A percentile compares a stretch with the other conserved stretches of the same genome.
Evolutionary conservation across 345 rosid genomes (phyloP).

Genomic region (Schrenkiella parvula): DNA sequence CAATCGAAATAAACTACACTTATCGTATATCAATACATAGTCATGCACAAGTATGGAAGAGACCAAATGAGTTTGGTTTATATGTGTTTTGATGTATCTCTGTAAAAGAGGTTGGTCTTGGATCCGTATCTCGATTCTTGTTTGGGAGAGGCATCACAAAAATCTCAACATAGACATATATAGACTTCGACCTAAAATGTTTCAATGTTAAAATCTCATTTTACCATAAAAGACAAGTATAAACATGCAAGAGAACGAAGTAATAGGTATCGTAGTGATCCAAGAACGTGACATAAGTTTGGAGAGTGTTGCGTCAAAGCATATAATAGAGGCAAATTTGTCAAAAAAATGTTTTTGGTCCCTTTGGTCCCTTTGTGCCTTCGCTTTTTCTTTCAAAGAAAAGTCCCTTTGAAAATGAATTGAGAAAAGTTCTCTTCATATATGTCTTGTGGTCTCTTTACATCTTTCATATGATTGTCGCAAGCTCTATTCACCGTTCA

Average conservation of each 20-base stretch:
- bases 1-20: background rate
- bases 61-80: background rate
- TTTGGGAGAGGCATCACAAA: background rate
- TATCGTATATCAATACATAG: background rate
- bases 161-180: background rate
- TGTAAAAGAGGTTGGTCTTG: background rate
- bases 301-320: constrained; percentile 26
- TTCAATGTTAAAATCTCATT: background rate
- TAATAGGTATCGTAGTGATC: background rate
- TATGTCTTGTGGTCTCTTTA: constrained; percentile 1
- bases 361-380: constrained; percentile 3
- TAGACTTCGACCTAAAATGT: background rate
- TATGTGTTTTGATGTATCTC: background rate
- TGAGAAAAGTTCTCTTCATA: constrained; percentile 5
- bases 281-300: constrained; percentile 13
- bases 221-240: background rate
- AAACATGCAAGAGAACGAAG: background rate
- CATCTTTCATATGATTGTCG: background rate
- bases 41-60: background rate
- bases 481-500: constrained; percentile 15
- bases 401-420: constrained; percentile 12
- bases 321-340: constrained; percentile 5
- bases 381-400: background rate
- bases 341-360: constrained; percentile 6
- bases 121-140: background rate